Conservation (phyloP, 805 yeast species). For the Myxozyma kluyveri region DNA sequence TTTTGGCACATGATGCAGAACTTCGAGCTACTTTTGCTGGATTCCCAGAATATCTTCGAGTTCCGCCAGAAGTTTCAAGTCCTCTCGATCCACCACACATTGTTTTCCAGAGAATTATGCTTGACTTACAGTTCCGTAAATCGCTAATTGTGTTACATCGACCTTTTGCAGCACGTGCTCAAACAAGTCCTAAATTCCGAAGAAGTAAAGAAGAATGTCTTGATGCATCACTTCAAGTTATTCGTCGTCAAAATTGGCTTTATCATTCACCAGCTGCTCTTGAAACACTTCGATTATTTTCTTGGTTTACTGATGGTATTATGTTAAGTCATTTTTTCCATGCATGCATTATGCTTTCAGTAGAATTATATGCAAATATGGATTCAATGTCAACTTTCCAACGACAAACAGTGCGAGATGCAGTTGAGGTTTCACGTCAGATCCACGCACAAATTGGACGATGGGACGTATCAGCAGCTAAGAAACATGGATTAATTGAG, state of each 20-base stretch:
- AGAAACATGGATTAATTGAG: conserved; percentile 21
- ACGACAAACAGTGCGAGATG: conserved; percentile 20
- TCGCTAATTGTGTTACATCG: conserved; percentile 36
- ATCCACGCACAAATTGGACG: conserved; percentile 15
- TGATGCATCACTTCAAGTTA: conserved; percentile 26
- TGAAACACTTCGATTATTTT: conserved; percentile 10
- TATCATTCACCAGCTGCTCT: conserved; percentile 24
- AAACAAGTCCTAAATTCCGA: conserved; percentile 10
- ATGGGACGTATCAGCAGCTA: conserved; percentile 17
- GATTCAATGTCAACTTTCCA: conserved; percentile 23
- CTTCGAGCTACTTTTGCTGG: conserved; percentile 32
- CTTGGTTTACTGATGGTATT: conserved; percentile 25
- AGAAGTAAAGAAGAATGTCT: conserved; percentile 28
- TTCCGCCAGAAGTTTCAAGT: conserved; percentile 28
- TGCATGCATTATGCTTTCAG: conserved; percentile 26
- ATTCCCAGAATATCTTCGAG: conserved; percentile 31
- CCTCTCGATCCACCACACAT: conserved; percentile 32
- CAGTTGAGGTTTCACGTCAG: conserved; percentile 15
- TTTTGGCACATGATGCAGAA: conserved; percentile 33
- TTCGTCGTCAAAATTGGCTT: conserved; percentile 28
- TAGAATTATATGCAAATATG: conserved; percentile 21
- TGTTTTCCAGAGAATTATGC: conserved; percentile 35
- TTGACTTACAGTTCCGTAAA: conserved; percentile 35
- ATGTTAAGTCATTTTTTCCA: conserved; percentile 27
- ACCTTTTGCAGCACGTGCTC: conserved; percentile 28